Base-by-base conservation (phyloP, 1,284 basidiomycete genomes). In the Cryptococcus neoformans region DNA sequence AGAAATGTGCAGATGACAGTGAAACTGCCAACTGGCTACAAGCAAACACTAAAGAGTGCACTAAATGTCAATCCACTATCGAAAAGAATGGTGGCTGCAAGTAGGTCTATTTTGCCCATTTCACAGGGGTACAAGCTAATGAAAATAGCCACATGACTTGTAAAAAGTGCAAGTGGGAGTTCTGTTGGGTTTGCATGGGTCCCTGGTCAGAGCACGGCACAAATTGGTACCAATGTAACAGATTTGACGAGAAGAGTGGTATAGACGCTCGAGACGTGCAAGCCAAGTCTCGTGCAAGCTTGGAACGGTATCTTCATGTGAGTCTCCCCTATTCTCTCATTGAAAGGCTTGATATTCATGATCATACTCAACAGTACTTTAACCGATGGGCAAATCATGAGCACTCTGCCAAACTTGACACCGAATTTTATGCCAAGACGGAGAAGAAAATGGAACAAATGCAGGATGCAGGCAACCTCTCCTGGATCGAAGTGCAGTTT, bases 71-170 rank as follows among this genome's bases (percentile, higher is more conserved):
- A 73, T 93, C 92, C 67, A 97, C 94, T 51, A 98, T 99, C 63
- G 94, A 99, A 83, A 98, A 99, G 87, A 98, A 98, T 67, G 94
- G 95, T n/a, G 94, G 95, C 4, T 98, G 95, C 90, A 95, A 96
- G 92, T 93, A 74, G 71, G 89, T 85, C 11, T 21, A 16, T 28
- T 40, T 44, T 16, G 53, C 45, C 35, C 0, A 17, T 45, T 28
- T 36, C 7, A 14, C 6, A 17, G 4, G n/a, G 7, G 28, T 38
- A 28, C 28, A 42, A 34, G 36, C 36, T 47, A 28, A 38, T 54
- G 42, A 45, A n/a, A 3, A 3, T 53, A 93, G 90, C 81, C 93
- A 96, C 78, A 96, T 96, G 93, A 96, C 92, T n/a, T 96, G 93
- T 82, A 94, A 95, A 83, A 96, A 95, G 80, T 96, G 93, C 83